Percentiles rank a stretch among this genome's conserved stretches.
These are phyloP conservation scores for Macrolepiota albuminosa DNA, from an alignment of 768 basidiomycete genomes.

Conservation along the genomic window DNA sequence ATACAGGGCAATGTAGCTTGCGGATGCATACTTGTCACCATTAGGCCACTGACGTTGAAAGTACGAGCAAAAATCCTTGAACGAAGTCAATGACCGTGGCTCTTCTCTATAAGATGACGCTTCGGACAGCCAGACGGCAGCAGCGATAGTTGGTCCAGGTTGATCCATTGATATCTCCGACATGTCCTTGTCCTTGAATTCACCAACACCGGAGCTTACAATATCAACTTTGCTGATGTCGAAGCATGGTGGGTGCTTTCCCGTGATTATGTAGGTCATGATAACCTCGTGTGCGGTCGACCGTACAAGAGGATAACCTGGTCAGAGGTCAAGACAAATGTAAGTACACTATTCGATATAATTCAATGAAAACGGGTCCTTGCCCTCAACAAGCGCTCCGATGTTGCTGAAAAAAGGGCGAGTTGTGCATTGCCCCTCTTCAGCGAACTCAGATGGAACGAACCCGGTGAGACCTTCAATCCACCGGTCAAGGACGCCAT, in stretches of 20 bases:
- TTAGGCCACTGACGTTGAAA: not conserved
- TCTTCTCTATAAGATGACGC: not conserved
- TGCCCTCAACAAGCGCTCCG: not conserved
- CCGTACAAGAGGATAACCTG: not conserved
- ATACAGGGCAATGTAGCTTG: constrained; percentile 2
- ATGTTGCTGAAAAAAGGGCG: not conserved
- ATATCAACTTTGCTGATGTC: not conserved
- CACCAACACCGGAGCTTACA: not conserved
- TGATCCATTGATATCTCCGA: constrained; percentile 1
- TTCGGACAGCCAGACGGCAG: constrained; percentile 2
- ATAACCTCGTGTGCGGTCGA: not conserved
- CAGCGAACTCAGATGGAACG: not conserved
- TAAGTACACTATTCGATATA: too few species aligned
- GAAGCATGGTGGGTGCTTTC: constrained; percentile 1
- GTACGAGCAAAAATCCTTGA: not conserved
- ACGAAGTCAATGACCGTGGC: not conserved
- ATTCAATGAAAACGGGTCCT: not conserved
- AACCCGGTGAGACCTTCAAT: not conserved
- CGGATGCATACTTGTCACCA: not conserved
- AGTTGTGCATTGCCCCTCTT: not conserved
- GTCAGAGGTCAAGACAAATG: not conserved
- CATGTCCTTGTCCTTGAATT: constrained; percentile 4
- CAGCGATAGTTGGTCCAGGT: not conserved
- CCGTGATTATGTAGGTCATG: constrained; percentile 2
- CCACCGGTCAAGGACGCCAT: not conserved